Conservation (phyloP, 106 monocot species). For the Phalaenopsis equestris region DNA sequence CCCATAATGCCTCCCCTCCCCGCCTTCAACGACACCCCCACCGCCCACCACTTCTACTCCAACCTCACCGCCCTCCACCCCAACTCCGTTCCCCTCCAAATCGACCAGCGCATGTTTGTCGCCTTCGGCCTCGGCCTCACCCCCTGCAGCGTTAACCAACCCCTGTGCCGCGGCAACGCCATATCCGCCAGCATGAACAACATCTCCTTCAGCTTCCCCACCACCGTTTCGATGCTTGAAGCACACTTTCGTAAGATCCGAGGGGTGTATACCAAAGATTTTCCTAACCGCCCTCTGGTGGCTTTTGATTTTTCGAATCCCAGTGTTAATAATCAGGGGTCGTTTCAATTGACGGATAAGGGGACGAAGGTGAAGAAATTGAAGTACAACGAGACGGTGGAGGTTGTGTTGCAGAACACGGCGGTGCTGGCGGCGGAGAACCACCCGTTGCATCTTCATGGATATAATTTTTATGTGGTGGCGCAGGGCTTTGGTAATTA, state of each 20-base stretch:
- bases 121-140: constrained; percentile 44
- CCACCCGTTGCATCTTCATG: constrained; percentile 66
- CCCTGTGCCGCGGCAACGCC: constrained; percentile 14
- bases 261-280: constrained; percentile 46
- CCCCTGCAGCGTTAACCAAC: constrained; percentile 27
- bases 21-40: constrained; percentile 36
- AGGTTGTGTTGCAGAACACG: constrained; percentile 71
- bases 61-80: constrained; percentile 24
- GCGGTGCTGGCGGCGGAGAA: constrained; percentile 43
- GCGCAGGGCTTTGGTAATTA: constrained; percentile 75
- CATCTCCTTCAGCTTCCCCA: constrained; percentile 48
- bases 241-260: constrained; percentile 20
- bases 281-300: constrained; percentile 43
- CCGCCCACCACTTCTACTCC: constrained; percentile 61
- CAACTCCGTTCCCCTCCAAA: constrained; percentile 38
- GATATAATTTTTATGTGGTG: constrained; percentile 59
- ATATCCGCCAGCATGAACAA: constrained; percentile 68
- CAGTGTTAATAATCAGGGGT: constrained; percentile 4
- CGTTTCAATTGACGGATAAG: constrained; percentile 6
- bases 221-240: constrained; percentile 44
- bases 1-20: constrained; percentile 52
- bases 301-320: constrained; percentile 46
- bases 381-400: constrained; percentile 47
- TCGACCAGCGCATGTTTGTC: constrained; percentile 66
- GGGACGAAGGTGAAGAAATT: constrained; percentile 52